Evolutionary conservation across 208 protist genomes (phyloP), one percentile per base, ranked within the genome.

Genomic region (Leishmania major): DNA sequence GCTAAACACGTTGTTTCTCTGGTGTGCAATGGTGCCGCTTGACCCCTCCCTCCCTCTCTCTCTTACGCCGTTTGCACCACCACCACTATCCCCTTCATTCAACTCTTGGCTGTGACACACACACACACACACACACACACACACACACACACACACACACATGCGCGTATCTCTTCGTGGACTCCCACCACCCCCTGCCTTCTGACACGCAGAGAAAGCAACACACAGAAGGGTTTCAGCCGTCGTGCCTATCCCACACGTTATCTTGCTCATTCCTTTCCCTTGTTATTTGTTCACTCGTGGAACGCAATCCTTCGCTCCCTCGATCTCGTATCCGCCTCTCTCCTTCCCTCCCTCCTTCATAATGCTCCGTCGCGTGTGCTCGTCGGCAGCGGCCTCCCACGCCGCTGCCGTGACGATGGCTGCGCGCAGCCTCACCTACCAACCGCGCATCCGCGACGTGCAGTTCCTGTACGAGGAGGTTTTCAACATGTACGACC

Each of bases 381-480:
- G 73, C 76, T 64, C 55, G 6, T 57, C 80, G 28, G 72, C 83
- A n/a, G 66, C 66, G 6, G 76, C 51, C 55, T 3, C 70, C 28
- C 75, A 13, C n/a, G 73, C 66, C 25, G 72, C 80, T 4, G 59
- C 79, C 49, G 43, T 81, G 28, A 47, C 55, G 17, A 53, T 70
- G 66, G 85, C 86, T 11, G 57, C 57, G 15, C 92, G 91, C 67
- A 67, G 66, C 22, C 84, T 94, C 57, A 81, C 81, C 57, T 96
- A 90, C 78, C 86, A 78, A 6, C 89, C 91, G 25, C 90, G 89
- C 71, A 83, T 71, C 4, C 85, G 88, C 66, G 92, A 96, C 70
- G 62, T 86, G 66, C 83, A 91, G 79, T 98, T 98, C 82, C 81
- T 96, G 25, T 87, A 91, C 76, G 89, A 97, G 78, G 93, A 97